A percentile compares a stretch with the other conserved stretches of the same genome.
Conservation (phyloP, 345 rosid species). For the Eucalyptus marginata region DNA sequence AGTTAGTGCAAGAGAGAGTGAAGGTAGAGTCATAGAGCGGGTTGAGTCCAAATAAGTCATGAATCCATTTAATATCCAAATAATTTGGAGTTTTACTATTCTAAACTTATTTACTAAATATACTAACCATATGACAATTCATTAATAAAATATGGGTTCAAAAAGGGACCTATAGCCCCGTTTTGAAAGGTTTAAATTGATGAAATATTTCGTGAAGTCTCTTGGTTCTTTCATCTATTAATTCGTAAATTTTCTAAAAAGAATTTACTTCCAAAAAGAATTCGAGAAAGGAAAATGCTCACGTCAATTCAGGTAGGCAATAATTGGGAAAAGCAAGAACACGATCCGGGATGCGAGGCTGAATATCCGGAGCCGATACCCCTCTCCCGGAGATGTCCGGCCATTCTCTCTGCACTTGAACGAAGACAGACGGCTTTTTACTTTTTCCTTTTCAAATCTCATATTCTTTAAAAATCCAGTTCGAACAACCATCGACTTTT, state of each 20-base stretch:
- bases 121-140: too few species aligned
- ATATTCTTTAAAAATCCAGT: background rate
- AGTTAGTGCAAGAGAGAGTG: fast-evolving
- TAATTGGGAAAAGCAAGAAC: background rate
- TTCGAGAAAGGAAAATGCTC: background rate
- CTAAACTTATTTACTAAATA: background rate
- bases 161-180: fast-evolving
- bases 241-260: background rate
- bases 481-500: background rate
- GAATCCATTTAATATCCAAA: too few species aligned
- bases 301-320: background rate
- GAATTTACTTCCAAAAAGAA: background rate
- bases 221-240: background rate
- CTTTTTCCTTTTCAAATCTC: background rate
- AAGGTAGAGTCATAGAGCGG: too few species aligned
- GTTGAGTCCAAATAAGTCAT: too few species aligned
- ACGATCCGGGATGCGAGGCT: background rate
- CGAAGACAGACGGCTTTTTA: background rate
- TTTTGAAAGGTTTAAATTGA: background rate
- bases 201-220: background rate
- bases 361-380: background rate
- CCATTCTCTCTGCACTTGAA: background rate
- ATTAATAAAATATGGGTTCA: too few species aligned
- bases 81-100: too few species aligned
- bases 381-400: background rate